Evolutionary conservation across 2,329 filamentous ascomycete species (phyloP).

Genomic region (Fusarium sambucinum): DNA sequence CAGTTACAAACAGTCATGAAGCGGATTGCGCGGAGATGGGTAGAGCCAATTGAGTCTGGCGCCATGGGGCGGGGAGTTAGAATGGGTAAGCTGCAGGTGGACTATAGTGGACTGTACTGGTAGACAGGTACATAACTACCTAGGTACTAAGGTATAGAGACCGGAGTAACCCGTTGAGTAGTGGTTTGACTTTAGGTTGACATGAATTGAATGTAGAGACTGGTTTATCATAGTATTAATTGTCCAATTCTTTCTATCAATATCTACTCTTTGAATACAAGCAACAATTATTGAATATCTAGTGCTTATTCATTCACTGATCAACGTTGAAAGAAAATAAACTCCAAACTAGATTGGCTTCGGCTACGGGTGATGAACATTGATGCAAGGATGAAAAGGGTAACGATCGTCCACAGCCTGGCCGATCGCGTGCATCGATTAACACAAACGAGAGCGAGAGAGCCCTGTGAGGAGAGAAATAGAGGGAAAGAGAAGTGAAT

Average conservation of each 20-base stretch:
- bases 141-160: neutral
- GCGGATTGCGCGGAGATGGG: conserved; percentile 10
- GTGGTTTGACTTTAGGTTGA: too few relatives aligned
- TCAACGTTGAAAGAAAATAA: conserved; percentile 15
- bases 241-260: neutral
- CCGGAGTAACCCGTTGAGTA: neutral
- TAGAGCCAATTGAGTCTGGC: conserved; percentile 7
- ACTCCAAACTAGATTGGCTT: conserved; percentile 23
- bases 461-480: neutral
- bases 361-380: conserved; percentile 37
- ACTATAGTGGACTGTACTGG: neutral
- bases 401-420: conserved; percentile 27
- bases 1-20: neutral
- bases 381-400: conserved; percentile 11
- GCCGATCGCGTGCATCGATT: conserved; percentile 34
- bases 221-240: neutral
- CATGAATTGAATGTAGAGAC: neutral
- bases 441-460: conserved; percentile 8
- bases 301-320: neutral
- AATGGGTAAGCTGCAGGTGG: conserved; percentile 7
- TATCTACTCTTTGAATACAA: neutral
- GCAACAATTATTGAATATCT: neutral
- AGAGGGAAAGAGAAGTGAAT: neutral
- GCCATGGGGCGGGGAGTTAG: conserved; percentile 7
- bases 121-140: too few relatives aligned